These are phyloP conservation scores for Marsdenia floribunda DNA, from an alignment of 257 asterid species.

Conservation along the genomic window DNA sequence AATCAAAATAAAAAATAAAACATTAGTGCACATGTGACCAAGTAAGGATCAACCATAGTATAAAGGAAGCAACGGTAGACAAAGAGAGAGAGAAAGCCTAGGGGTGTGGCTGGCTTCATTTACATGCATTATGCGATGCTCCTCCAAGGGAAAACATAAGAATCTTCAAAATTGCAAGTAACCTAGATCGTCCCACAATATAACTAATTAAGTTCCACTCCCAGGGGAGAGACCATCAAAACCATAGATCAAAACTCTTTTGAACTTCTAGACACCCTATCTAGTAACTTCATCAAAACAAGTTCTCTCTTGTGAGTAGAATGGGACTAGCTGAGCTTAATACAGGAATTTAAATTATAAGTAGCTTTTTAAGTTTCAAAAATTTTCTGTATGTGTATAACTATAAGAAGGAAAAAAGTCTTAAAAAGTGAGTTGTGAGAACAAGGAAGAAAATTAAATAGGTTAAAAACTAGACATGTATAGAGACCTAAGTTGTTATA, in stretches of 20 bases:
- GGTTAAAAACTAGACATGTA: background rate
- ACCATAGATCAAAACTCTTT: background rate
- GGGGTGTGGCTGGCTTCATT: background rate
- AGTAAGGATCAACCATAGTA: background rate
- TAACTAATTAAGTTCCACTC: background rate
- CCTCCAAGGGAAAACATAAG: background rate
- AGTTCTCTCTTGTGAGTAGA: background rate
- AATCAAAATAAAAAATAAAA: slow-evolving; percentile 20
- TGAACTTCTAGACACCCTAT: background rate
- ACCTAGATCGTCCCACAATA: background rate
- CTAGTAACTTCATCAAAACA: background rate
- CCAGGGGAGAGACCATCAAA: background rate
- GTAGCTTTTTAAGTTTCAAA: background rate
- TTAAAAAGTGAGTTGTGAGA: too few relatives aligned
- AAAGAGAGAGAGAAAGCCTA: slow-evolving; percentile 1
- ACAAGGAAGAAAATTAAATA: background rate
- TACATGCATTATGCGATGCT: background rate
- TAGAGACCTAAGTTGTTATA: slow-evolving; percentile 84
- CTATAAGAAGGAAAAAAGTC: background rate
- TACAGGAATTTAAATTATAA: background rate
- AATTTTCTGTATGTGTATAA: background rate
- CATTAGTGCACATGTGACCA: slow-evolving; percentile 5
- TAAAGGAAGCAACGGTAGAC: background rate
- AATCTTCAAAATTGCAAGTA: background rate
- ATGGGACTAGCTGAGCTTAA: background rate